phyloP scores from a whole-genome alignment of 106 monocot genomes.

The Dendrobium huoshanense region DNA sequence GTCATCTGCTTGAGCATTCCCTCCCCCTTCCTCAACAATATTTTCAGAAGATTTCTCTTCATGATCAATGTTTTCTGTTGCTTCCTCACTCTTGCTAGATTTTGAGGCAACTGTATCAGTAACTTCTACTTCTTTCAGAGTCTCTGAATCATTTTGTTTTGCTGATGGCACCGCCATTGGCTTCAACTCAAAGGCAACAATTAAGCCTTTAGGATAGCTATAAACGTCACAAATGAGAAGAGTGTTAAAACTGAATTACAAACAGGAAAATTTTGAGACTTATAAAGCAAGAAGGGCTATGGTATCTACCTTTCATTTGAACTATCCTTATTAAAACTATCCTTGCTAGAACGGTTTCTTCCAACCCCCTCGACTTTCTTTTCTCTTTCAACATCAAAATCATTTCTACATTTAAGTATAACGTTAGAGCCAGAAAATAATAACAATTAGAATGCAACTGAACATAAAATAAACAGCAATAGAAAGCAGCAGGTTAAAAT shows the following conservation, averaged over 20 bases:
- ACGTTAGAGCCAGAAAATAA: not conserved
- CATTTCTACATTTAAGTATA: constrained; percentile 31
- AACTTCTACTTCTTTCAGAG: not conserved
- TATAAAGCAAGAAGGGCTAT: not conserved
- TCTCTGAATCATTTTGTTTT: constrained; percentile 14
- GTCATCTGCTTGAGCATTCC: not conserved
- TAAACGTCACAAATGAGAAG: not conserved
- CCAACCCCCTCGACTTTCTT: constrained; percentile 22
- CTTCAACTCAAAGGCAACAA: constrained; percentile 72
- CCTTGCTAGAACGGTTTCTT: constrained; percentile 19
- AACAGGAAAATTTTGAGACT: not conserved
- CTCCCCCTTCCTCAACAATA: constrained; percentile 2
- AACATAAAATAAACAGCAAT: not conserved
- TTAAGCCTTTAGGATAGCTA: constrained; percentile 82
- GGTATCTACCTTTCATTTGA: constrained; percentile 15
- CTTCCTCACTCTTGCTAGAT: constrained; percentile 10
- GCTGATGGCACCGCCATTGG: constrained; percentile 10
- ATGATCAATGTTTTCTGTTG: constrained; percentile 11
- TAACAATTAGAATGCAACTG: not conserved
- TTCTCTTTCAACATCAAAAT: constrained; percentile 53
- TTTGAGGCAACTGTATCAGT: constrained; percentile 15
- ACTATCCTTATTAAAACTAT: constrained; percentile 20
- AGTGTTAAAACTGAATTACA: not conserved
- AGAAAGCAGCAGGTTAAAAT: not conserved
- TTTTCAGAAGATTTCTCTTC: constrained; percentile 23